Conservation (phyloP, 2,329 filamentous ascomycete genomes). For the Fusarium nematophilum region DNA sequence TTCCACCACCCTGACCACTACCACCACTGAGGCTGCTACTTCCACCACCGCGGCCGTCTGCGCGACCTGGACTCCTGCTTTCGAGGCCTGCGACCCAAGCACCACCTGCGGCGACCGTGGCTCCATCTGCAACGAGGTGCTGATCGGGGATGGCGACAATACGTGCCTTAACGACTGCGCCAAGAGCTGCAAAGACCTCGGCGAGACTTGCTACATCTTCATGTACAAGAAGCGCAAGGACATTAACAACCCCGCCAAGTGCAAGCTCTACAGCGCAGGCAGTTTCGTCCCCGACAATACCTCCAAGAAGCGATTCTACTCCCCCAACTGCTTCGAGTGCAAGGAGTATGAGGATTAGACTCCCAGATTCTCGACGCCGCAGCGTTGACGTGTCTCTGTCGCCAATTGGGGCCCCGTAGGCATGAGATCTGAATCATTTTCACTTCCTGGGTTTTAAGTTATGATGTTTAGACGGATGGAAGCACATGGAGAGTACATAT, state of each 20-base stretch:
- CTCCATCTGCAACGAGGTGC: conserved; percentile 15
- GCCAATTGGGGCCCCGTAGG: not conserved
- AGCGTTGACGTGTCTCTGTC: not conserved
- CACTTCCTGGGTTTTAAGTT: conserved; percentile 17
- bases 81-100: conserved; percentile 9
- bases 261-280: conserved; percentile 26
- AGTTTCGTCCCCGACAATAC: conserved; percentile 6
- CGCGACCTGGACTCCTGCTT: conserved; percentile 24
- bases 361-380: no score
- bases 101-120: conserved; percentile 24
- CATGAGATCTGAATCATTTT: conserved; percentile 16
- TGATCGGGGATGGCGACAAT: conserved; percentile 13
- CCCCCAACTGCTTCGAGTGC: conserved; percentile 18
- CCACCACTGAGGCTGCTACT: not conserved
- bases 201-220: conserved; percentile 22
- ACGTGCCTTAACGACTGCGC: conserved; percentile 31
- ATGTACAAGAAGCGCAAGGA: conserved; percentile 14
- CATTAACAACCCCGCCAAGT: conserved; percentile 17
- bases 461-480: conserved; percentile 4
- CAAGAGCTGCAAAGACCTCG: conserved; percentile 32
- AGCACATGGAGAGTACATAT: conserved; percentile 20
- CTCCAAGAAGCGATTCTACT: not conserved
- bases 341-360: conserved; percentile 14
- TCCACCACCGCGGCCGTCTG: conserved; percentile 12
- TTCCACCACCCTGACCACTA: not conserved